Percentiles rank a stretch among this genome's conserved stretches.
phyloP scores from a whole-genome alignment of 495 filamentous ascomycete species.

The Immersiella caudata region DNA sequence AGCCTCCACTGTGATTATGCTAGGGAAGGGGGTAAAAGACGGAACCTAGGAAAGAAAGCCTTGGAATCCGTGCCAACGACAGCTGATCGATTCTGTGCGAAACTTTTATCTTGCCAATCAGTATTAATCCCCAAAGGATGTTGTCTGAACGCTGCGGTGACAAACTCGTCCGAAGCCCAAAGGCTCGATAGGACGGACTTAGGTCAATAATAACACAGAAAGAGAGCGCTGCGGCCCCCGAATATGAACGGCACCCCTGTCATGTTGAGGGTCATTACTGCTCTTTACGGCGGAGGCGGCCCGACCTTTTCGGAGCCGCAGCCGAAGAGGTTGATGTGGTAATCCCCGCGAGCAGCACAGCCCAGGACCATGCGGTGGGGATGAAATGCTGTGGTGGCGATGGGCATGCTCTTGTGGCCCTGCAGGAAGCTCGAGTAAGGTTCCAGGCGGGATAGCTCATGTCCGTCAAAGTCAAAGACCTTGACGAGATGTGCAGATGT shows the following conservation, averaged over 20 bases:
- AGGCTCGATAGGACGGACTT: too few species aligned
- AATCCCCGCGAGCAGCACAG: slow-evolving; percentile 72
- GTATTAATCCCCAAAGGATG: too few species aligned
- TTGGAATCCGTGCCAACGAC: neutral
- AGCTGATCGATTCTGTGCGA: neutral
- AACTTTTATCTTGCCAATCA: neutral
- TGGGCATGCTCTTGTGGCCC: slow-evolving; percentile 69
- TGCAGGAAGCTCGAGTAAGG: slow-evolving; percentile 88
- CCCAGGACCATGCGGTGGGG: slow-evolving; percentile 92
- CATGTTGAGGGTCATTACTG: neutral
- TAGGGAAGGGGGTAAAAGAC: neutral
- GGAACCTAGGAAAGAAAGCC: neutral
- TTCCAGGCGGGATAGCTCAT: slow-evolving; percentile 75
- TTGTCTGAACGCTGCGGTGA: too few species aligned
- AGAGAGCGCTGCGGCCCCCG: too few species aligned
- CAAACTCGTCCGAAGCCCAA: neutral
- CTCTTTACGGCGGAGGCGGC: slow-evolving; percentile 17
- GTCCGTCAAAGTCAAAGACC: slow-evolving; percentile 84
- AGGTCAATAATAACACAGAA: too few species aligned
- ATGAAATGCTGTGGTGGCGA: slow-evolving; percentile 90
- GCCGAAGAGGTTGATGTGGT: slow-evolving; percentile 72
- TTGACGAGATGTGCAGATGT: slow-evolving; percentile 86
- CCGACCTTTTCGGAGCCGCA: slow-evolving; percentile 43
- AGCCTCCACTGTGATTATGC: neutral
- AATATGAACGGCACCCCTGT: too few species aligned